Percentiles rank a stretch among this genome's conserved stretches.
phyloP scores from a whole-genome alignment of 257 asterid species.

The Mitragyna speciosa region DNA sequence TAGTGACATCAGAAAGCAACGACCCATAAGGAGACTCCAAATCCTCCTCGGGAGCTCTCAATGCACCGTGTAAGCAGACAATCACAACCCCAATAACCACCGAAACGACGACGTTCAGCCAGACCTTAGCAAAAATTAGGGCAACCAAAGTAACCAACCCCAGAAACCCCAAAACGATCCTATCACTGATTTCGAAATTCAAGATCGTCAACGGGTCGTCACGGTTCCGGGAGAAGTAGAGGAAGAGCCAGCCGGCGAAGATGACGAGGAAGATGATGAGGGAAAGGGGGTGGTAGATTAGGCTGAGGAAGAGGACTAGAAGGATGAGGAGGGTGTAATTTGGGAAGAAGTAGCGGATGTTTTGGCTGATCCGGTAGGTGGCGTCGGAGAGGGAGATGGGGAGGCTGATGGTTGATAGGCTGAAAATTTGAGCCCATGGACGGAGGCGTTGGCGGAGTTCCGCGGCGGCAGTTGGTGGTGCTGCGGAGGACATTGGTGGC shows the following conservation, averaged over 20 bases:
- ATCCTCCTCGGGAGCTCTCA: constrained; percentile 80
- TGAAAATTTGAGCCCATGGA: constrained; percentile 67
- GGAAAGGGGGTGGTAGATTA: constrained; percentile 62
- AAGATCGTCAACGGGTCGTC: constrained; percentile 58
- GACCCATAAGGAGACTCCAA: constrained; percentile 79
- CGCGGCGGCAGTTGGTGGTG: constrained; percentile 34
- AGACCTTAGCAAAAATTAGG: constrained; percentile 52
- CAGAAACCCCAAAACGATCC: constrained; percentile 45
- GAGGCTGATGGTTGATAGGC: constrained; percentile 56
- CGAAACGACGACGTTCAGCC: constrained; percentile 57
- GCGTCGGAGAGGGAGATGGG: constrained; percentile 86
- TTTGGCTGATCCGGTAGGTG: constrained; percentile 64
- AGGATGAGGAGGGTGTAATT: constrained; percentile 61
- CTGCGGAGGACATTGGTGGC: constrained; percentile 37
- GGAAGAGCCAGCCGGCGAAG: constrained; percentile 39
- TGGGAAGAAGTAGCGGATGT: constrained; percentile 65
- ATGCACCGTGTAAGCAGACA: constrained; percentile 56
- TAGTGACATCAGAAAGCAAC: constrained; percentile 68
- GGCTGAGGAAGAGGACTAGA: constrained; percentile 55
- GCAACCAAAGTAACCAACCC: constrained; percentile 50
- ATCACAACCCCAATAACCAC: constrained; percentile 49
- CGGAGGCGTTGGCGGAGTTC: constrained; percentile 47
- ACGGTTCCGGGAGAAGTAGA: constrained; percentile 31
- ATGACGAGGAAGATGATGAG: constrained; percentile 61
- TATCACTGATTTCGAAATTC: constrained; percentile 56